Conservation (phyloP, 768 basidiomycete genomes). For the Suillus discolor region DNA sequence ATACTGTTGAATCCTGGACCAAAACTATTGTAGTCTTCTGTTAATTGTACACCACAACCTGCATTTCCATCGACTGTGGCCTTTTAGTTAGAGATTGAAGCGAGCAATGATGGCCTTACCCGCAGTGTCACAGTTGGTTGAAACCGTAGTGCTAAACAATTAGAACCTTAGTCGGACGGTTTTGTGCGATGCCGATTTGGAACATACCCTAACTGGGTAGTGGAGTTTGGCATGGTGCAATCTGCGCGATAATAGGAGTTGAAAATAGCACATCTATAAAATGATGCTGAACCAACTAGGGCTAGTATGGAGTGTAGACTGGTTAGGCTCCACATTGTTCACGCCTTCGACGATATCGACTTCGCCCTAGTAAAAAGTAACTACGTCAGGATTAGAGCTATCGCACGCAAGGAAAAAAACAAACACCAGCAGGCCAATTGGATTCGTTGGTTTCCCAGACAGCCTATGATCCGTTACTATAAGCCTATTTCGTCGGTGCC, state of each 20-base stretch:
- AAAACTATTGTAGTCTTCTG: slow-evolving; percentile 27
- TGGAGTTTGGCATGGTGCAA: slow-evolving; percentile 29
- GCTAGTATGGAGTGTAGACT: slow-evolving; percentile 58
- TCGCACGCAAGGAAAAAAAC: not conserved
- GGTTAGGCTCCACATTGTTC: slow-evolving; percentile 54
- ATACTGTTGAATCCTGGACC: slow-evolving; percentile 33
- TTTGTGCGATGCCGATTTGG: not conserved
- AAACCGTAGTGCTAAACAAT: slow-evolving; percentile 19
- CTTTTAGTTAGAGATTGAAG: slow-evolving; percentile 7
- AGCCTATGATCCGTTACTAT: slow-evolving; percentile 19
- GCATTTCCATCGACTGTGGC: slow-evolving; percentile 30
- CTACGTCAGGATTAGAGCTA: not conserved
- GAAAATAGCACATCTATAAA: not conserved
- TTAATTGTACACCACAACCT: slow-evolving; percentile 39
- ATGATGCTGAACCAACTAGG: slow-evolving; percentile 34
- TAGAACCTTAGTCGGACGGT: not conserved
- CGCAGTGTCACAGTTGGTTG: slow-evolving; percentile 26
- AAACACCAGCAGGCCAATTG: slow-evolving; percentile 30
- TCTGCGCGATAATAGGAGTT: slow-evolving; percentile 14
- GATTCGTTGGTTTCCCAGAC: slow-evolving; percentile 29
- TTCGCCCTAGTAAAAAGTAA: slow-evolving; percentile 24
- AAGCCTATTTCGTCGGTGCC: not conserved
- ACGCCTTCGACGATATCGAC: slow-evolving; percentile 42
- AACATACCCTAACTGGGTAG: slow-evolving; percentile 29
- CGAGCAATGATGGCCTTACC: slow-evolving; percentile 15